Base-by-base conservation (phyloP, 306 rosid species). In the Sindora glabra region DNA sequence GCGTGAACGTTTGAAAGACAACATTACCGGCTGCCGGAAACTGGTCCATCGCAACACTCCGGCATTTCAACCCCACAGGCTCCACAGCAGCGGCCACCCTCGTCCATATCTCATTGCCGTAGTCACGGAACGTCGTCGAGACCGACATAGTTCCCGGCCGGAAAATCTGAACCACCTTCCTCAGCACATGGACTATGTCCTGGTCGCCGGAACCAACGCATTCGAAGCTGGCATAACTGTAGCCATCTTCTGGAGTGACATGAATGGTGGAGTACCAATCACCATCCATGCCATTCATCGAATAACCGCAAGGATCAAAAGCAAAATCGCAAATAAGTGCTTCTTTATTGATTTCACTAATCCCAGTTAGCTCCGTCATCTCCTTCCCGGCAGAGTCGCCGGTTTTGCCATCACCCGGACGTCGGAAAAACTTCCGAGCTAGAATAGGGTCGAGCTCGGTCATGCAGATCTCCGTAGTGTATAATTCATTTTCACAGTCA, bases 191-290 rank as follows among this genome's bases (percentile, higher is more conserved):
- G 4, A 53, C 86, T 8, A 85, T 48, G 48, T 79, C 78, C 13
- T 73, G 79, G 72, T 72, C 74, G 13, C 69, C 69, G 49, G 91
- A 87, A 14, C 74, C 89, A 5, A 79, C 81, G 30, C 86, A 88
- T 64, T 92, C 99, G 38, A 79, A 92, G 79, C 99, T 92, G 1
- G 96, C 96, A 56, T 89, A 92, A 56, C 99, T 92, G 68, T 57
- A 92, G 48, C 99, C 99, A n/a, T 92, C 99, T 53, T 92, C 99
- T 1, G 96, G 99, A 2, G 99, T 92, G 0, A 92, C 95, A 42
- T 92, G 99, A 64, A 89, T 86, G 23, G 99, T 92, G 22, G 99
- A 92, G 61, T 92, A 89, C 73, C 88, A 78, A 47, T 86, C 89
- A 2, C 83, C 84, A 15, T 86, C 94, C 52, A 89, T 63, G 3